Percentiles rank a stretch among this genome's conserved stretches.
Conservation (phyloP, 2,329 filamentous ascomycete genomes). For the Cordyceps tenuipes region DNA sequence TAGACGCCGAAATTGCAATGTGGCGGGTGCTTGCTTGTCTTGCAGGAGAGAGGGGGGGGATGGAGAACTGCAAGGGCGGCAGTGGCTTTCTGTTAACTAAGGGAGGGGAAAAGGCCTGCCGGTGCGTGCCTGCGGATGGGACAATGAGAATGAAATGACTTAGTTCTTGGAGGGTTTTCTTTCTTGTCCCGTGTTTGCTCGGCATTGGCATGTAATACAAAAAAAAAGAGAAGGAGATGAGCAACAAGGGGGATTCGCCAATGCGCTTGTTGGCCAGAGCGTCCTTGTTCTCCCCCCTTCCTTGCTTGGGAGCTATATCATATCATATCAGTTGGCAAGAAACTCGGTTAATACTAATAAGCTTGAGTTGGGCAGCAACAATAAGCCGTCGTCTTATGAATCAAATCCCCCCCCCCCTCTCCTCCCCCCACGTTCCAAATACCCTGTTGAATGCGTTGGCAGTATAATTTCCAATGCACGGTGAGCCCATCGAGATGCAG, state of each 20-base stretch:
- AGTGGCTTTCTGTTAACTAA: background rate
- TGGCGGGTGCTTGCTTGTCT: background rate
- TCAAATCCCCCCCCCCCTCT: background rate
- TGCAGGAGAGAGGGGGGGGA: background rate
- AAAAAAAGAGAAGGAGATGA: background rate
- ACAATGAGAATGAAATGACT: background rate
- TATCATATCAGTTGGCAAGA: background rate
- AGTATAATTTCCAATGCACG: background rate
- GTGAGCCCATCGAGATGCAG: background rate
- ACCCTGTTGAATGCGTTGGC: background rate
- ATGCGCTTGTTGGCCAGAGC: background rate
- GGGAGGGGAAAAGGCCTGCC: background rate
- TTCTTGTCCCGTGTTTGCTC: background rate
- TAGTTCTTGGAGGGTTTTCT: background rate
- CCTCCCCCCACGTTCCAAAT: background rate
- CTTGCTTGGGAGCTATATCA: background rate
- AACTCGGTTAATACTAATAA: background rate
- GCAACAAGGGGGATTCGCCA: background rate
- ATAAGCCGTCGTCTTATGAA: background rate
- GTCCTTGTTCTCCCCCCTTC: background rate
- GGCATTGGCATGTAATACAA: background rate
- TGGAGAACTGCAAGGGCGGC: slow-evolving; percentile 7
- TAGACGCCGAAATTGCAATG: background rate
- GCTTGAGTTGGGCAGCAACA: background rate
- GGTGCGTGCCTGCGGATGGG: background rate